Base-by-base conservation (phyloP, 371 early-diverging fungal species). In the Haplosporangium sp. region DNA sequence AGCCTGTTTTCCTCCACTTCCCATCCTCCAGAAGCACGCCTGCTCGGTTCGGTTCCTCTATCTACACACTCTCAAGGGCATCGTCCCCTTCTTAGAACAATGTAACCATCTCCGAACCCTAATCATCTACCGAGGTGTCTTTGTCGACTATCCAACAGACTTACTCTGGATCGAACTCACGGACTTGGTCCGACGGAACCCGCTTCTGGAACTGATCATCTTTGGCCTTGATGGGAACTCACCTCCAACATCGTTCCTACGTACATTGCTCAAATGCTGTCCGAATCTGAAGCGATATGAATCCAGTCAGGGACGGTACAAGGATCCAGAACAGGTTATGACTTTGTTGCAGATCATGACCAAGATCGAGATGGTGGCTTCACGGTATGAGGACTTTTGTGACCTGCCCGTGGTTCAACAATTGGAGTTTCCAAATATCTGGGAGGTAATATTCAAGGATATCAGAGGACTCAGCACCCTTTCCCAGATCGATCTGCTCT, bases 211-310 rank as follows among this genome's bases (percentile, higher is more conserved):
- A 18, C 66, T 69, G 63, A 53, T 75, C 46, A 29, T 66, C 58
- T 38, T 75, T 41, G 75, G 75, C 13, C 47, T 74, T 29, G 18
- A 61, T n/a, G 62, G 12, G 16, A 47, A 55, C 54, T 56, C 54
- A 7, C 69, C 75, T 0, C 52, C 75, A 6, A 41, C 59, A 6
- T 8, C 42, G 6, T 75, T 75, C 46, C 70, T 75, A 5, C 40
- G 36, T 2, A 67, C 75, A 2, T 14, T 75, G 21, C 47, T 48
- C 13, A 54, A 61, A 16, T 60, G 59, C 13, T 75, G 75, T 47
- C 75, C 75, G 12, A 69, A 59, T 20, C 29, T 75, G 36, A 65
- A 42, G 6, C 58, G 75, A 18, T 75, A 62, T 41, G 75, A 75
- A 23, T 75, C 75, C n/a, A 75, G 75, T 20, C 67, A 55, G 48